Conservation (phyloP, 2,329 filamentous ascomycete genomes). For the Cryphonectria japonica region DNA sequence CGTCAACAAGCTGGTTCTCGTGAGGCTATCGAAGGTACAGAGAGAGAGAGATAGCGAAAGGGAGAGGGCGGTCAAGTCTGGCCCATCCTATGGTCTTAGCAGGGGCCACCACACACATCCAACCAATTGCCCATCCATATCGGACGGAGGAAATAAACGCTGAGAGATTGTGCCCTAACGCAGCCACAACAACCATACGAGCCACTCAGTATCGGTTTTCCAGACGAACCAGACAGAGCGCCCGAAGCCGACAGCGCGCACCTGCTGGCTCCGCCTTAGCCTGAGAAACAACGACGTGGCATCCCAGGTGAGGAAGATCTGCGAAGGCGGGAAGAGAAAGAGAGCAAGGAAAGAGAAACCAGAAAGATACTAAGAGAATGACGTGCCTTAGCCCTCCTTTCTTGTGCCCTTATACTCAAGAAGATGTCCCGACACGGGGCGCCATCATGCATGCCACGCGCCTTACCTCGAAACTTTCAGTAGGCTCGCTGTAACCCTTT, state of each 20-base stretch:
- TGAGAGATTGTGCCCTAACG: neutral
- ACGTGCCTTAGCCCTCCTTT: slow-evolving; percentile 26
- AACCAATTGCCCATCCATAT: neutral
- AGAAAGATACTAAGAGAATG: slow-evolving; percentile 15
- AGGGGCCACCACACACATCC: too few species aligned
- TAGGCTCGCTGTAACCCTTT: neutral
- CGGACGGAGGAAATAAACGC: neutral
- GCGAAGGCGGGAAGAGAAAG: neutral
- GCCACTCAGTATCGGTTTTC: neutral
- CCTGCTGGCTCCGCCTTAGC: slow-evolving; percentile 1
- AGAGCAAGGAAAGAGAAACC: neutral
- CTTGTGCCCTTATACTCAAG: neutral
- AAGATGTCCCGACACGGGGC: neutral
- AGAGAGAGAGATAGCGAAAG: neutral
- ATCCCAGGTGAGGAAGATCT: neutral
- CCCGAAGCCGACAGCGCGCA: slow-evolving; percentile 7
- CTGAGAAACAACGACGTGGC: neutral
- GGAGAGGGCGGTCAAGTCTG: neutral
- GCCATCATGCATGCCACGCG: neutral
- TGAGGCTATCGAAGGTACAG: neutral
- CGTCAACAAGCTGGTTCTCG: too few species aligned
- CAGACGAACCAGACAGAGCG: too few species aligned
- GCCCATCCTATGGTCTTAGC: too few species aligned
- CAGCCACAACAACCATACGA: slow-evolving; percentile 1
- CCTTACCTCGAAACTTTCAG: neutral